Base-by-base conservation (phyloP, 768 basidiomycete species). In the Phaeotremella fagi region DNA sequence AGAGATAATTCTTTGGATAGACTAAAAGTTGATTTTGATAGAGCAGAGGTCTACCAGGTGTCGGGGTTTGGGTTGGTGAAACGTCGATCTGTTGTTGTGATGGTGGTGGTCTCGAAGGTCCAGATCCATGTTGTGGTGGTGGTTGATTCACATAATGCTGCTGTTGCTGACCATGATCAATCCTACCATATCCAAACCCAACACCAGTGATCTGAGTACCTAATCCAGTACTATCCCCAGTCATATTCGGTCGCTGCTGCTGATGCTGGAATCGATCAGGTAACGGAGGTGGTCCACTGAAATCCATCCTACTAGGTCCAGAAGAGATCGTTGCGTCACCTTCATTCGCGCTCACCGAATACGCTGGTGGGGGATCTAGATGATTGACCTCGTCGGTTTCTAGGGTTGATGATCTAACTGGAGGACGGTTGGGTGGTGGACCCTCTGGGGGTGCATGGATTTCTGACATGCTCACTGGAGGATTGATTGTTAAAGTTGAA, bases 241-340 rank as follows among this genome's bases (percentile, higher is more conserved):
- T 37, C 38, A 41, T 41, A 11, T 6, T 6, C 7, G 38, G 38
- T 18, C 18, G 11, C 18, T 33, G 46, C 16, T 38, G 25, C 16
- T 47, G 45, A 15, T 53, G 52, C 16, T 38, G 37, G 16, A 52
- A 24, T 43, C 57, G 44, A 38, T 66, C 56, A 15, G 68, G 63
- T 36, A 67, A 35, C 1, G 68, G 68, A 16, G 68, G 68, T 7
- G 68, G 68, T 23, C 68, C 68, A 4, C 63, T 64, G 38, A 70
- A 70, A 37, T 70, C 68, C 59, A 64, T 61, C 5, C 63, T 44
- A 6, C 26, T 22, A 20, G 68, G 68, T 18, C 68, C 68, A 20
- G 55, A 50, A 5, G 46, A 46, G 11, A 70, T 11, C 3, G 47
- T 47, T 3, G 59, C 53, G 48, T 63, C 50, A 1, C 59, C 57